phyloP scores from a whole-genome alignment of 1,284 basidiomycete genomes.

The Moesziomyces parantarcticus region DNA sequence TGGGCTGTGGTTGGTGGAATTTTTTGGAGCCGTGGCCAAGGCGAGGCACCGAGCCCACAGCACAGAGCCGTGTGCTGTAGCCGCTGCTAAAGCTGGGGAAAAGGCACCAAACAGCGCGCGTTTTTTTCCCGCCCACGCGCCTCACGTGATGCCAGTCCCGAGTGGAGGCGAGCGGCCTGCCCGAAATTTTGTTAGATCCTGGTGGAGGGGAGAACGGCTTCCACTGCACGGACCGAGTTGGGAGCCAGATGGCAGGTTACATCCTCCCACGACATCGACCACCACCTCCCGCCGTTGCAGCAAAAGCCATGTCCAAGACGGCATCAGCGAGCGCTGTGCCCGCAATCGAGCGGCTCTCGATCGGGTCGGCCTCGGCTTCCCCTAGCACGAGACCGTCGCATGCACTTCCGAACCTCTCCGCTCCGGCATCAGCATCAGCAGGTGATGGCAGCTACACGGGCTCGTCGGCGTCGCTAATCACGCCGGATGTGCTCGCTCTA shows the following conservation, averaged over 20 bases:
- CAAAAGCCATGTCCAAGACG: slow-evolving; percentile 23
- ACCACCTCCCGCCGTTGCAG: not conserved
- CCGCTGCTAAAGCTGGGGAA: slow-evolving; percentile 13
- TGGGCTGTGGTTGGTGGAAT: slow-evolving; percentile 10
- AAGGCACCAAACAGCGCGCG: slow-evolving; percentile 31
- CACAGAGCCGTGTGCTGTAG: too few relatives aligned
- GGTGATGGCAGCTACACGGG: slow-evolving; percentile 11
- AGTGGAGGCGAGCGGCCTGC: slow-evolving; percentile 16
- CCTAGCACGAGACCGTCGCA: slow-evolving; percentile 32
- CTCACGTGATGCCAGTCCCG: slow-evolving; percentile 33
- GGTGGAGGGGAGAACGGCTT: not conserved
- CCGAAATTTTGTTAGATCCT: slow-evolving; percentile 18
- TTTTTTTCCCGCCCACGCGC: slow-evolving; percentile 24
- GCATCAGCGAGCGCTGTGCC: slow-evolving; percentile 11
- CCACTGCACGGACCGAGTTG: slow-evolving; percentile 3
- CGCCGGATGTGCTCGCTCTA: slow-evolving; percentile 61
- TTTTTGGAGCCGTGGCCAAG: slow-evolving; percentile 8
- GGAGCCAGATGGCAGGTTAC: slow-evolving; percentile 4
- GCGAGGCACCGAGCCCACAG: slow-evolving; percentile 2
- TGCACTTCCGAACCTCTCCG: slow-evolving; percentile 26
- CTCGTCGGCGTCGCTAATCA: slow-evolving; percentile 38
- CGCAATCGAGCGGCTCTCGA: slow-evolving; percentile 34
- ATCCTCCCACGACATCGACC: too few relatives aligned
- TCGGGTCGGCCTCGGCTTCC: slow-evolving; percentile 28
- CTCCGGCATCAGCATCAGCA: slow-evolving; percentile 5